Conservation (phyloP, 345 rosid species). For the Eucalyptus brandiana region DNA sequence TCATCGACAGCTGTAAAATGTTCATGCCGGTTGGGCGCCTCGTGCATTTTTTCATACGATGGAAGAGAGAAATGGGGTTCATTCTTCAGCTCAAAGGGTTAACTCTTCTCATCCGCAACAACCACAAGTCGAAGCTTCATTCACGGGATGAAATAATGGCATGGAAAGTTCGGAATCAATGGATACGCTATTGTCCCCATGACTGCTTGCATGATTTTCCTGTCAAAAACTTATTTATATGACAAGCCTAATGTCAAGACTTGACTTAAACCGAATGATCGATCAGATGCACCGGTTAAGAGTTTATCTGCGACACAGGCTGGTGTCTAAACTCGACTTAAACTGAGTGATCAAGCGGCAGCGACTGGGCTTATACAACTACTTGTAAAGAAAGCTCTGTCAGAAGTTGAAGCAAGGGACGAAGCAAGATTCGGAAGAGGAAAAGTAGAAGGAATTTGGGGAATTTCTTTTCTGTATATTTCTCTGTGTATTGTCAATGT, state of each 20-base stretch:
- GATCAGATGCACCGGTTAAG: too few species aligned
- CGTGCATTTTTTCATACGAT: conserved; percentile 25
- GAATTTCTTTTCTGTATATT: too few species aligned
- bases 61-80: conserved; percentile 9
- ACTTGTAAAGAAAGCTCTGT: background rate
- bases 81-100: background rate
- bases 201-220: too few species aligned
- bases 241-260: too few species aligned
- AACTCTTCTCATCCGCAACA: background rate
- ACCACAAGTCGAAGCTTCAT: background rate
- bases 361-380: background rate
- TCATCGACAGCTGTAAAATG: background rate
- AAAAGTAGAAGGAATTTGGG: too few species aligned
- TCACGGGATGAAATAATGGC: background rate
- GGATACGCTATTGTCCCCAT: too few species aligned
- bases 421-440: too few species aligned
- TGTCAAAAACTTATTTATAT: background rate
- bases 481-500: too few species aligned
- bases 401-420: too few species aligned
- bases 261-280: background rate
- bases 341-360: background rate
- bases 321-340: too few species aligned
- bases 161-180: background rate
- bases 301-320: too few species aligned
- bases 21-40: conserved; percentile 33